phyloP scores from a whole-genome alignment of 768 basidiomycete genomes.

The Cubamyces lactineus region DNA sequence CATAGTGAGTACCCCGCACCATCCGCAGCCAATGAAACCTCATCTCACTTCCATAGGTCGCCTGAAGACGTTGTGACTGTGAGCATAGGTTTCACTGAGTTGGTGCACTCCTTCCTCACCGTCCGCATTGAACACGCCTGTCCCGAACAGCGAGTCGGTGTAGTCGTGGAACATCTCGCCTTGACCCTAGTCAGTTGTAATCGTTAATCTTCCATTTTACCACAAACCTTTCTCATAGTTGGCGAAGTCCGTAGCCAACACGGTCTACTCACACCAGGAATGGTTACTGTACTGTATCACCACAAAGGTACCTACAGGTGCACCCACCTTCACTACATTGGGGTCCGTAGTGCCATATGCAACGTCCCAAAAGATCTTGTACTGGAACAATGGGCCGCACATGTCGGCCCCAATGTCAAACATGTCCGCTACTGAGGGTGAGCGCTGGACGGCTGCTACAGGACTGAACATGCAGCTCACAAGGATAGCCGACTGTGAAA shows the following conservation, averaged over 20 bases:
- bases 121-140: slow-evolving; percentile 72
- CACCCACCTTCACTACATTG: slow-evolving; percentile 38
- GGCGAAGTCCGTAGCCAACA: slow-evolving; percentile 48
- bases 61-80: slow-evolving; percentile 32
- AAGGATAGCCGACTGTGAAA: slow-evolving; percentile 39
- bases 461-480: slow-evolving; percentile 29
- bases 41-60: slow-evolving; percentile 53
- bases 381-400: slow-evolving; percentile 31
- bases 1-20: neutral
- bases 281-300: neutral
- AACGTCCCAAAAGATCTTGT: slow-evolving; percentile 29
- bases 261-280: slow-evolving; percentile 31
- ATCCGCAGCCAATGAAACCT: neutral
- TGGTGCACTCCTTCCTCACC: slow-evolving; percentile 39
- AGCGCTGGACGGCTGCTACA: neutral
- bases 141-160: slow-evolving; percentile 55
- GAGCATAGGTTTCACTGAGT: slow-evolving; percentile 29
- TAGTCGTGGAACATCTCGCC: slow-evolving; percentile 21
- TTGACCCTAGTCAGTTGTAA: neutral
- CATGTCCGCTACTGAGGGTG: slow-evolving; percentile 25
- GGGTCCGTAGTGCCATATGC: slow-evolving; percentile 28
- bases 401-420: slow-evolving; percentile 17
- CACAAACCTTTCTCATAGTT: slow-evolving; percentile 48
- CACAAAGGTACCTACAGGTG: neutral
- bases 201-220: too few species aligned